These are phyloP conservation scores for Haplosporangium gracile DNA, from an alignment of 192 early-diverging fungal species.

Conservation along the genomic window DNA sequence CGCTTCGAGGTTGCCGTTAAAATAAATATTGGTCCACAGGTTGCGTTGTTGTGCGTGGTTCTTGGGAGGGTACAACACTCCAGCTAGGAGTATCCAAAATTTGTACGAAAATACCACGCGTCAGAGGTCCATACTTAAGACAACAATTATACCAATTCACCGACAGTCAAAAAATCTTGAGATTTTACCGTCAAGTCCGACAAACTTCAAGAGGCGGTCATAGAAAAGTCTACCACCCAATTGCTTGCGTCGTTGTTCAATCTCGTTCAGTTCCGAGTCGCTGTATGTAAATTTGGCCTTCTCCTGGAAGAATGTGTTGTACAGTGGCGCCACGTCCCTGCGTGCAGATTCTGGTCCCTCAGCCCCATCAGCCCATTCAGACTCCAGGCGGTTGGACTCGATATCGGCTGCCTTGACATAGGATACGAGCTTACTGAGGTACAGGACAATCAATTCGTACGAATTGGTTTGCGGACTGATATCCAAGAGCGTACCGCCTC, in stretches of 20 bases:
- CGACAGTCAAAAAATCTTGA: not conserved
- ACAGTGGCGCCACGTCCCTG: slow-evolving; percentile 23
- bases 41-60: slow-evolving; percentile 41
- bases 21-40: slow-evolving; percentile 52
- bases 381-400: slow-evolving; percentile 32
- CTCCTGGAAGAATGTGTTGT: slow-evolving; percentile 34
- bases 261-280: slow-evolving; percentile 34
- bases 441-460: slow-evolving; percentile 41
- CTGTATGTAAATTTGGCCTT: slow-evolving; percentile 32
- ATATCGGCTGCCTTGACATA: slow-evolving; percentile 40
- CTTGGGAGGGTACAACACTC: slow-evolving; percentile 40
- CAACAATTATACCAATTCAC: not conserved
- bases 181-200: slow-evolving; percentile 32
- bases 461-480: slow-evolving; percentile 50
- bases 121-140: not conserved
- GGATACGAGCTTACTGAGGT: slow-evolving; percentile 42
- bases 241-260: slow-evolving; percentile 29
- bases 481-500: slow-evolving; percentile 45
- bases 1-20: slow-evolving; percentile 37
- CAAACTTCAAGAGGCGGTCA: slow-evolving; percentile 48
- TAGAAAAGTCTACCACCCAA: slow-evolving; percentile 52
- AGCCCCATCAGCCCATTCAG: slow-evolving; percentile 28
- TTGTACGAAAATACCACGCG: not conserved
- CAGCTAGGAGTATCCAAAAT: slow-evolving; percentile 14
- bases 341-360: slow-evolving; percentile 15